phyloP scores from a whole-genome alignment of 495 filamentous ascomycete genomes.

The Niebla homalea region DNA sequence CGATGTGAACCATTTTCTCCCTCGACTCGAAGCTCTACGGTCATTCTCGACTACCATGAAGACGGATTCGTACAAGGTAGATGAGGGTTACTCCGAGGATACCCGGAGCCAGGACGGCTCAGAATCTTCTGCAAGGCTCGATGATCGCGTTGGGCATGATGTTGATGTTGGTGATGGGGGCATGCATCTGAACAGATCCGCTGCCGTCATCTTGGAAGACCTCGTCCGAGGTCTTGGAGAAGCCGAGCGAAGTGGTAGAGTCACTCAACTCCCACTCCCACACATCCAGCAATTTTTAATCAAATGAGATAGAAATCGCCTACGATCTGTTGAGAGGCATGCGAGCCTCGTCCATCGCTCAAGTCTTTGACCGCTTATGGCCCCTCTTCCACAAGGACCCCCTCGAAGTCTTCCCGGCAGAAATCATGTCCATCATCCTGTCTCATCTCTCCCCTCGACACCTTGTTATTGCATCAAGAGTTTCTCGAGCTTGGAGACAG shows the following conservation, averaged over 20 bases:
- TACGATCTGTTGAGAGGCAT: slow-evolving; percentile 54
- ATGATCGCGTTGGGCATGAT: slow-evolving; percentile 4
- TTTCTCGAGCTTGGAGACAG: slow-evolving; percentile 69
- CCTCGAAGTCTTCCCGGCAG: slow-evolving; percentile 66
- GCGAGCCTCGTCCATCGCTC: slow-evolving; percentile 58
- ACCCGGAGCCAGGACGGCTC: slow-evolving; percentile 42
- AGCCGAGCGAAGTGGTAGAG: slow-evolving; percentile 41
- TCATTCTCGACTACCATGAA: neutral
- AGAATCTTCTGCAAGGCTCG: slow-evolving; percentile 24
- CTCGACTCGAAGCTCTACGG: too few species aligned
- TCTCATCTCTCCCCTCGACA: slow-evolving; percentile 67
- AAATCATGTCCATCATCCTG: slow-evolving; percentile 79
- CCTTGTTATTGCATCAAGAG: slow-evolving; percentile 60
- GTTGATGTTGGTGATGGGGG: slow-evolving; percentile 20
- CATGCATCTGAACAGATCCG: slow-evolving; percentile 1
- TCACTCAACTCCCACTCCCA: neutral
- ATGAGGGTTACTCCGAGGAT: slow-evolving; percentile 57
- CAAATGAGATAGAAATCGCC: slow-evolving; percentile 28
- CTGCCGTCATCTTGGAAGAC: slow-evolving; percentile 16
- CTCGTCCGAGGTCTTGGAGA: slow-evolving; percentile 28
- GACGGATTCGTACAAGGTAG: slow-evolving; percentile 36
- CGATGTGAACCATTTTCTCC: too few species aligned
- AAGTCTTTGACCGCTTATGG: slow-evolving; percentile 63
- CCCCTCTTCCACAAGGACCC: slow-evolving; percentile 87
- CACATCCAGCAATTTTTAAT: neutral